Percentiles rank a stretch among this genome's conserved stretches.
These are phyloP conservation scores for Paecilomyces dactylethromorphus DNA, from an alignment of 2,329 filamentous ascomycete genomes.

Conservation along the genomic window DNA sequence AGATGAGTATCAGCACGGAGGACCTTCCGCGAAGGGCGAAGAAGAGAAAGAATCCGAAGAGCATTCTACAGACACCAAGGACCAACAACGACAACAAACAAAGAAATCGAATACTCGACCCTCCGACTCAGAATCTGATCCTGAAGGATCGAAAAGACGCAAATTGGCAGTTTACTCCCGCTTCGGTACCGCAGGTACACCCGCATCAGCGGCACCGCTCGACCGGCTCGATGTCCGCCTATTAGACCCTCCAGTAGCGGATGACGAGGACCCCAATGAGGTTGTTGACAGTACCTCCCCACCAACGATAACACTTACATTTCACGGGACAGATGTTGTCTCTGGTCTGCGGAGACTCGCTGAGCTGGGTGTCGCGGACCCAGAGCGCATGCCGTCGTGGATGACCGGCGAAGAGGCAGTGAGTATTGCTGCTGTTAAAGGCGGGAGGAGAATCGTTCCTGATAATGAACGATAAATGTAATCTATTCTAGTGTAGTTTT, in stretches of 20 bases:
- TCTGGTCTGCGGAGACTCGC: conserved; percentile 71
- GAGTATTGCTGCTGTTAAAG: conserved; percentile 62
- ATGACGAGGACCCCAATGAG: background rate
- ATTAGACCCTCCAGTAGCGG: conserved; percentile 33
- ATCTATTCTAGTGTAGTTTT: background rate
- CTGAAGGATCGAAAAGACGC: conserved; percentile 49
- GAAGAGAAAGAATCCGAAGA: conserved; percentile 10
- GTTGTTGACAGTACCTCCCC: conserved; percentile 9
- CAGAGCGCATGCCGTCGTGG: conserved; percentile 77
- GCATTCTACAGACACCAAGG: conserved; percentile 6
- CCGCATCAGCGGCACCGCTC: conserved; percentile 25
- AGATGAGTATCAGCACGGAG: conserved; percentile 20
- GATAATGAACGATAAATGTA: background rate
- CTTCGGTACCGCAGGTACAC: conserved; percentile 57
- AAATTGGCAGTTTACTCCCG: conserved; percentile 59
- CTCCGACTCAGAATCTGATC: conserved; percentile 6
- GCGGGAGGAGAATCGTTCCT: conserved; percentile 40
- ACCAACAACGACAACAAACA: conserved; percentile 5
- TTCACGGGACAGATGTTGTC: conserved; percentile 73
- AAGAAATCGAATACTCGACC: conserved; percentile 5
- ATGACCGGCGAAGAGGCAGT: conserved; percentile 83
- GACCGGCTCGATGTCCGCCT: conserved; percentile 46
- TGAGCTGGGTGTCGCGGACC: conserved; percentile 65
- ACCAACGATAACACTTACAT: conserved; percentile 47
- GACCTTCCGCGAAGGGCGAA: conserved; percentile 12